Conservation (phyloP, 73 alveolate genomes). For the Tetrahymena thermophila region DNA sequence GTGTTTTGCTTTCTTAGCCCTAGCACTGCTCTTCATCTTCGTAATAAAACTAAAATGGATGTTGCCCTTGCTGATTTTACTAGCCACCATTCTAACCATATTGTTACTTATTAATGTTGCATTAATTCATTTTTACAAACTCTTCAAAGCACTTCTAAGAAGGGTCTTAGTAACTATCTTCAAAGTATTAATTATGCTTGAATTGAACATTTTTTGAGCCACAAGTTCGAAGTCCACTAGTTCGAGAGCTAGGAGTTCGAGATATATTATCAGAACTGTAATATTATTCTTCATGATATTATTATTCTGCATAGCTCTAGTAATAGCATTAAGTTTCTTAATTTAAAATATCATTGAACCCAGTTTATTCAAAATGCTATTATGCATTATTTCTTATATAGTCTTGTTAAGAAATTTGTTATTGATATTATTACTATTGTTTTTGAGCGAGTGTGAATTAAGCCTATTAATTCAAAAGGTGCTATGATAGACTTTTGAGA, state of each 20-base stretch:
- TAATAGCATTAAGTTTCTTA: neutral
- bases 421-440: neutral
- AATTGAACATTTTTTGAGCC: neutral
- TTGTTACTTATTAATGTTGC: neutral
- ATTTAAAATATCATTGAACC: neutral
- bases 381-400: no score
- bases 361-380: neutral
- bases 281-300: neutral
- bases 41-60: neutral
- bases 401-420: neutral
- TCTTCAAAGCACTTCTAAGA: neutral
- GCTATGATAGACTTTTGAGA: neutral
- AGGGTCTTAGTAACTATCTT: neutral
- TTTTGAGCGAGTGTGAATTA: neutral
- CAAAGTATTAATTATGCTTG: neutral
- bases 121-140: neutral
- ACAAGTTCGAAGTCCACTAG: neutral
- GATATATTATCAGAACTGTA: neutral
- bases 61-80: neutral
- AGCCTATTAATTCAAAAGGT: neutral
- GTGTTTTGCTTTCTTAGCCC: neutral
- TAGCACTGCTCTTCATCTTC: neutral
- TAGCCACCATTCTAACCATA: neutral
- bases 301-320: neutral
- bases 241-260: neutral